Base-by-base conservation (phyloP, 2,329 filamentous ascomycete species). In the Orbilia quercus region DNA sequence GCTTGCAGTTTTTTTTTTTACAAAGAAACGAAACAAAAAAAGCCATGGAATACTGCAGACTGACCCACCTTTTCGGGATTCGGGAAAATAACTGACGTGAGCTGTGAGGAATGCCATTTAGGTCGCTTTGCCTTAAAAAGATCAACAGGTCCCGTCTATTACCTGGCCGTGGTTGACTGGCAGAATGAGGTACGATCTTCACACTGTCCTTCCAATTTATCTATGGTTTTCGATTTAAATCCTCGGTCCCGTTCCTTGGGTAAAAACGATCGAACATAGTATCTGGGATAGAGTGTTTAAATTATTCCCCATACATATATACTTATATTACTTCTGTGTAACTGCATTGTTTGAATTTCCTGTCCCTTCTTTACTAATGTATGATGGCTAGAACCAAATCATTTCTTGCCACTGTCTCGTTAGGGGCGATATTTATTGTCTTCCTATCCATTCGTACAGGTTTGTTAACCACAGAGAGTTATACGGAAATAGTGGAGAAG, bases 171-270 rank as follows among this genome's bases (percentile, higher is more conserved):
- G 44, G 40, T 62, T 57, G 34, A 48, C 60, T 36, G 38, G 40
- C 54, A 73, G 50, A 64, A 73, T 73, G 69, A 73, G 69, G 69
- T 73, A 73, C 45, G 69, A 73, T 73, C 57, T 53, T 73, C 69
- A 45, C 47, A 51, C 34, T 25, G 23, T 47, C 22, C 38, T 16
- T 44, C 31, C 42, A 25, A 20, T 36, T 22, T 47, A 7, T 48
- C 22, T 63, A 16, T 51, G 7, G 18, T 20, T 20, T 9, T 7
- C 28, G n/a, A n/a, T n/a, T n/a, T n/a, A n/a, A n/a, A 64, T 64
- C 38, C 48, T 25, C 7, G 38, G 18, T 31, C 18, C 59, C 45
- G 34, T 65, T 34, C 45, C 45, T 40, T 40, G 45, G 47, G 20
- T 51, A 42, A 34, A 45, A n/a, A 22, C 28, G 18, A 51, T 59